phyloP scores from a whole-genome alignment of 345 rosid species.

The Viola odorata region DNA sequence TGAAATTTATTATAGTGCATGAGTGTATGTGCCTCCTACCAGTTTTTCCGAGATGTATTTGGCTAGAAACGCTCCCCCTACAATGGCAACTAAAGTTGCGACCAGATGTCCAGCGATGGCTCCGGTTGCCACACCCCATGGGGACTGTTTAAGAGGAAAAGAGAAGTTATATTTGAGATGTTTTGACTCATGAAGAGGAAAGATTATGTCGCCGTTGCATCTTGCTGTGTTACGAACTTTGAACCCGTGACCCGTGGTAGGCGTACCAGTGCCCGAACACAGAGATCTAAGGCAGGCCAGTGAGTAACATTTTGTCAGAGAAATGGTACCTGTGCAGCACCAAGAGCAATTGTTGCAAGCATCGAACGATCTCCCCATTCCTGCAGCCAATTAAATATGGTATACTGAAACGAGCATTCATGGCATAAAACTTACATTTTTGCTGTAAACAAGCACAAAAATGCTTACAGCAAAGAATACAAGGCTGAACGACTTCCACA shows the following conservation, averaged over 20 bases:
- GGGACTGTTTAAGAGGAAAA: constrained; percentile 43
- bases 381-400: constrained; percentile 27
- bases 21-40: constrained; percentile 32
- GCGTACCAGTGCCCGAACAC: too few species aligned
- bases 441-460: neutral
- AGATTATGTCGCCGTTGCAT: too few species aligned
- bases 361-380: constrained; percentile 99
- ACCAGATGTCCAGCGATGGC: constrained; percentile 92
- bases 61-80: constrained; percentile 93
- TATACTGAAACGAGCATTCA: constrained; percentile 1
- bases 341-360: constrained; percentile 98
- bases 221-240: too few species aligned
- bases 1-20: neutral
- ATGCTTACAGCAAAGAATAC: constrained; percentile 87
- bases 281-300: neutral
- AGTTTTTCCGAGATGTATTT: constrained; percentile 90
- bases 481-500: constrained; percentile 96
- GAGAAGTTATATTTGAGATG: neutral
- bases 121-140: constrained; percentile 96
- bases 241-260: too few species aligned
- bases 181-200: neutral
- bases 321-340: constrained; percentile 76
- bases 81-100: constrained; percentile 73
- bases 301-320: neutral
- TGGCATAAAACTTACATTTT: neutral